These are phyloP conservation scores for Xylona heveae DNA, from an alignment of 495 filamentous ascomycete genomes.

Conservation along the genomic window DNA sequence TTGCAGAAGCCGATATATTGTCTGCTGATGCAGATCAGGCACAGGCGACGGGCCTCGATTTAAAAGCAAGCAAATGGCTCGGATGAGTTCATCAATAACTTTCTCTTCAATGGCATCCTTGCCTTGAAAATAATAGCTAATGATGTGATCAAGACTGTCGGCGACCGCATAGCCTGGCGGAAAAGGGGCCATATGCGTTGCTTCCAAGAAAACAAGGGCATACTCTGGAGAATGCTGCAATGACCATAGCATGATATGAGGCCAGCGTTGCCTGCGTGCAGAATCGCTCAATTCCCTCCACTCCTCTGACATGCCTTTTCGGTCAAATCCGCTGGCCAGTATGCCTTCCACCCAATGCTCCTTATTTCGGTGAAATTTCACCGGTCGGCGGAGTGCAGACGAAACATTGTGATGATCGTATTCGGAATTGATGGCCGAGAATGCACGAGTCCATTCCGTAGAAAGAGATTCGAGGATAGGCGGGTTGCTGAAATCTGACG, in stretches of 20 bases:
- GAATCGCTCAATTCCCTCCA: slow-evolving; percentile 18
- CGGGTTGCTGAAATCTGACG: not conserved
- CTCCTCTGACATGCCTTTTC: slow-evolving; percentile 15
- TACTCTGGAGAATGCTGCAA: slow-evolving; percentile 21
- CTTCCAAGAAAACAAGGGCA: slow-evolving; percentile 26
- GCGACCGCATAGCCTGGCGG: slow-evolving; percentile 27
- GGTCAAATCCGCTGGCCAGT: not conserved
- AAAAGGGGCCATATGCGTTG: slow-evolving; percentile 18
- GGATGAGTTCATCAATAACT: not conserved
- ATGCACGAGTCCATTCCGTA: not conserved
- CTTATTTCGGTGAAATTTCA: not conserved
- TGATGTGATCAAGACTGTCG: slow-evolving; percentile 29
- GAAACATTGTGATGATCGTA: not conserved
- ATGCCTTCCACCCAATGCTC: not conserved
- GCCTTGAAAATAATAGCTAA: slow-evolving; percentile 10
- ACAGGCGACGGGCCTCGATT: not conserved
- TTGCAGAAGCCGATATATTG: slow-evolving; percentile 9
- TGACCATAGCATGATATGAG: slow-evolving; percentile 27
- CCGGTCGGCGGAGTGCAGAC: not conserved
- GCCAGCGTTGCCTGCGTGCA: slow-evolving; percentile 23
- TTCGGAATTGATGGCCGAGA: not conserved
- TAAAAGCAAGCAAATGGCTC: slow-evolving; percentile 5
- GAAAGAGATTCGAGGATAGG: not conserved
- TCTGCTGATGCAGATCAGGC: slow-evolving; percentile 12
- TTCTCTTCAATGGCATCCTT: not conserved